These are phyloP conservation scores for Erythrobasidium hasegawianum DNA, from an alignment of 1,284 basidiomycete genomes.

Conservation along the genomic window DNA sequence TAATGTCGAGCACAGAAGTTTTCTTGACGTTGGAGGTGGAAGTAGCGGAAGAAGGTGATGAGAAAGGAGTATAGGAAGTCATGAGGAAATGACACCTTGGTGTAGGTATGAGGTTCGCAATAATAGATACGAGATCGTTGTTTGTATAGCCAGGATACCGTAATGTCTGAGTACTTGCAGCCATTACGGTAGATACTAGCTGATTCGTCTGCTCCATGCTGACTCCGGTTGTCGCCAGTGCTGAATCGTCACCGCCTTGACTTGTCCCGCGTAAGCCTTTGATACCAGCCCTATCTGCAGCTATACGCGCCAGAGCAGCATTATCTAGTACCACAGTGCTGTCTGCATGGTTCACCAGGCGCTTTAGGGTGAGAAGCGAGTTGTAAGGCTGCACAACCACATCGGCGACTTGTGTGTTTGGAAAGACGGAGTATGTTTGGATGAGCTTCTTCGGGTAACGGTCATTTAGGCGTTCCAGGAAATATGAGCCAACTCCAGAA, in stretches of 20 bases:
- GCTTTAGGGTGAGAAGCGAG: constrained; percentile 84
- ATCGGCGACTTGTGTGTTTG: constrained; percentile 82
- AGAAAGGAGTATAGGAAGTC: constrained; percentile 99
- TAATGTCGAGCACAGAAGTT: constrained; percentile 95
- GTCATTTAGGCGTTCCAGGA: constrained; percentile 93
- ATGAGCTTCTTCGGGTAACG: constrained; percentile 98
- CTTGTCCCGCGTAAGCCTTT: constrained; percentile 5
- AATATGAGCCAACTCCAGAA: constrained; percentile 93
- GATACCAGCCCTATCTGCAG: constrained; percentile 64
- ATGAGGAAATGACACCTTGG: constrained; percentile 99
- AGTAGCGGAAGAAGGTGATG: constrained; percentile 56
- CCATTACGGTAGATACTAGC: constrained; percentile 82
- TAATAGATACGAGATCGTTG: constrained; percentile 96
- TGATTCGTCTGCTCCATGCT: constrained; percentile 31
- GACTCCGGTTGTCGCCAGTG: constrained; percentile 7
- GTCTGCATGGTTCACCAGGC: constrained; percentile 93
- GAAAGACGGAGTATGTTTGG: constrained; percentile 98
- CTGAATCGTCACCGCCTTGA: constrained; percentile 4
- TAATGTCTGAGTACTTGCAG: constrained; percentile 93
- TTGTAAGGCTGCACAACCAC: constrained; percentile 99
- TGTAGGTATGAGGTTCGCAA: constrained; percentile 94
- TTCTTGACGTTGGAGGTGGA: constrained; percentile 72
- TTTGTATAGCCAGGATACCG: constrained; percentile 99
- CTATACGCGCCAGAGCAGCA: constrained; percentile 84
- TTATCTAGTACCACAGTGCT: constrained; percentile 97